These are phyloP conservation scores for Potentilla sterilis DNA, from an alignment of 306 rosid species.

Conservation along the genomic window DNA sequence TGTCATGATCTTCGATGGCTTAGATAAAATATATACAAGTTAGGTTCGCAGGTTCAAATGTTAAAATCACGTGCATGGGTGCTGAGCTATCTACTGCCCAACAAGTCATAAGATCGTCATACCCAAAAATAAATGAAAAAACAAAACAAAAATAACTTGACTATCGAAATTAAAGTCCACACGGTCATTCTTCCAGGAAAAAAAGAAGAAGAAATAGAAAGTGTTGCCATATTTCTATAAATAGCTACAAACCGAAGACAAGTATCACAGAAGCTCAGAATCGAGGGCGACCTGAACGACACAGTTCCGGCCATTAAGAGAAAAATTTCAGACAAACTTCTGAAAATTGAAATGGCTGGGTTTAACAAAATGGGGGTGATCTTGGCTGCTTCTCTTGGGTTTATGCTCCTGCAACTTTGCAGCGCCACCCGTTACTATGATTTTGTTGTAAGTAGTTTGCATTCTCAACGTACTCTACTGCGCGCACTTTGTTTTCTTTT, in stretches of 20 bases:
- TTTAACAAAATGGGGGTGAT: neutral
- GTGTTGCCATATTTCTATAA: neutral
- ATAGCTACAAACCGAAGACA: neutral
- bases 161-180: too few relatives aligned
- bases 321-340: neutral
- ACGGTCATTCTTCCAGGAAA: neutral
- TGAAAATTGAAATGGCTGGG: neutral
- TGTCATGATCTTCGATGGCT: neutral
- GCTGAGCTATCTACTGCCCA: neutral
- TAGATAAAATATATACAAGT: neutral
- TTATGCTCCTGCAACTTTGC: neutral
- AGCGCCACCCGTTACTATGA: neutral
- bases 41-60: conserved; percentile 1
- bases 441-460: conserved; percentile 12
- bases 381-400: neutral
- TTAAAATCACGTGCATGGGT: neutral
- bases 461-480: neutral
- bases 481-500: neutral
- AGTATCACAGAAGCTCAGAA: neutral
- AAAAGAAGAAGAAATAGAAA: neutral
- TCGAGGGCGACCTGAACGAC: conserved; percentile 17
- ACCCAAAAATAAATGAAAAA: too few relatives aligned
- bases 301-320: neutral
- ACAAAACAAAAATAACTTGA: too few relatives aligned
- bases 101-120: neutral